A percentile compares a stretch with the other conserved stretches of the same genome.
Evolutionary conservation across 352 stramenopile genomes (phyloP).

Genomic region (Phytophthora tubulina): DNA sequence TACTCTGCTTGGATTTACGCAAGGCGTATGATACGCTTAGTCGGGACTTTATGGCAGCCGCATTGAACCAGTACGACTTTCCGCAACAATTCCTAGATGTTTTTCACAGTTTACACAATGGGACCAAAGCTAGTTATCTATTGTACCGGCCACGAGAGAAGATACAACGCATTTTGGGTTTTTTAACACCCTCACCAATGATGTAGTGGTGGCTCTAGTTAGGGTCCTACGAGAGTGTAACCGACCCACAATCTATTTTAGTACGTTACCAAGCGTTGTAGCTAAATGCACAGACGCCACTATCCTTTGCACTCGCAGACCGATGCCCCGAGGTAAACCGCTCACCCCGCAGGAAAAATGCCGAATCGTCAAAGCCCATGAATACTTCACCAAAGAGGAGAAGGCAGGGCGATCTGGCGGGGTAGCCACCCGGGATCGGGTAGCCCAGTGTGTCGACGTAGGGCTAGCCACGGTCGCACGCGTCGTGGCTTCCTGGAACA

Average conservation of each 20-base stretch:
- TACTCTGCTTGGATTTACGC: neutral
- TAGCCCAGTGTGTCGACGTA: constrained; percentile 2
- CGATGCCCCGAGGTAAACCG: constrained; percentile 4
- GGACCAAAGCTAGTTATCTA: neutral
- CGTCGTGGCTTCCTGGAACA: constrained; percentile 19
- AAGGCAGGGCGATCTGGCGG: constrained; percentile 3
- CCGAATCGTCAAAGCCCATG: constrained; percentile 7
- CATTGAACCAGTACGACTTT: neutral
- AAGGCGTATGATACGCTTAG: neutral
- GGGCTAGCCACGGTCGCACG: neutral
- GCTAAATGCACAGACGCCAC: too few relatives aligned
- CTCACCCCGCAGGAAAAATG: constrained; percentile 11
- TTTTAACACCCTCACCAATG: too few relatives aligned
- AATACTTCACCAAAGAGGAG: constrained; percentile 10
- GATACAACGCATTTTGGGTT: too few relatives aligned
- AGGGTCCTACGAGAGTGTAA: too few relatives aligned
- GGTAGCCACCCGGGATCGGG: constrained; percentile 1
- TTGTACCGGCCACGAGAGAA: too few relatives aligned
- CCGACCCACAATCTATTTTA: too few relatives aligned
- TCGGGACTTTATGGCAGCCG: neutral
- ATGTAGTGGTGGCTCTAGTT: too few relatives aligned
- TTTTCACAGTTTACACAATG: constrained; percentile 9
- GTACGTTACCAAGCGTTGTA: too few relatives aligned
- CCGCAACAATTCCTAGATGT: neutral
- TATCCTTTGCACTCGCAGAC: neutral